Conservation (phyloP, 768 basidiomycete genomes). For the Dioszegia crocea region DNA sequence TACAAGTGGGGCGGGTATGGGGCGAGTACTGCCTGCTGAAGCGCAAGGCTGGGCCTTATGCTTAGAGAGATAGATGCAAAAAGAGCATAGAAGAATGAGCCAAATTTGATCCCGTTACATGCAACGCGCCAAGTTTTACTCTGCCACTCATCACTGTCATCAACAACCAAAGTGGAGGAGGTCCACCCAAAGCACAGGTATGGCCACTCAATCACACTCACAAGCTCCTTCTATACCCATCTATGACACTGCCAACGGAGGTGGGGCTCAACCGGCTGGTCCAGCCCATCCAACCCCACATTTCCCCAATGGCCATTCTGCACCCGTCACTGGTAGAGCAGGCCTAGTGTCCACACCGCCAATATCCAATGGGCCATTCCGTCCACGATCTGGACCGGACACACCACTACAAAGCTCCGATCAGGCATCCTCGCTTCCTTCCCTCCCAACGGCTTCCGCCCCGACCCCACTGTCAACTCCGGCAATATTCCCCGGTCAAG, state of each 20-base stretch:
- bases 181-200: background rate
- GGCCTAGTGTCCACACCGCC: too few relatives aligned
- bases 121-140: too few relatives aligned
- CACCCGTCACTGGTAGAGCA: too few relatives aligned
- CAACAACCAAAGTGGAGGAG: slow-evolving; percentile 5
- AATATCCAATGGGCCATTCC: background rate
- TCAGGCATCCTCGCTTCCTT: background rate
- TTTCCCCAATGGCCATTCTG: too few relatives aligned
- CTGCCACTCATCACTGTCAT: background rate
- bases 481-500: slow-evolving; percentile 2
- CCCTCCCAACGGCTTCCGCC: background rate
- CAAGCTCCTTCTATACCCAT: background rate
- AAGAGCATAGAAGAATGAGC: background rate
- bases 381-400: background rate
- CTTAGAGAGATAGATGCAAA: background rate
- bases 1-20: slow-evolving; percentile 68
- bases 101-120: slow-evolving; percentile 1
- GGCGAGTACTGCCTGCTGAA: slow-evolving; percentile 88
- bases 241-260: background rate
- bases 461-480: background rate
- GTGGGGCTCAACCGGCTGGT: background rate
- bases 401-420: too few relatives aligned
- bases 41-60: slow-evolving; percentile 41
- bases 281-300: background rate
- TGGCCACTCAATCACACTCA: background rate